Base-by-base conservation (phyloP, 768 basidiomycete genomes). In the Multifurca ochricompacta region DNA sequence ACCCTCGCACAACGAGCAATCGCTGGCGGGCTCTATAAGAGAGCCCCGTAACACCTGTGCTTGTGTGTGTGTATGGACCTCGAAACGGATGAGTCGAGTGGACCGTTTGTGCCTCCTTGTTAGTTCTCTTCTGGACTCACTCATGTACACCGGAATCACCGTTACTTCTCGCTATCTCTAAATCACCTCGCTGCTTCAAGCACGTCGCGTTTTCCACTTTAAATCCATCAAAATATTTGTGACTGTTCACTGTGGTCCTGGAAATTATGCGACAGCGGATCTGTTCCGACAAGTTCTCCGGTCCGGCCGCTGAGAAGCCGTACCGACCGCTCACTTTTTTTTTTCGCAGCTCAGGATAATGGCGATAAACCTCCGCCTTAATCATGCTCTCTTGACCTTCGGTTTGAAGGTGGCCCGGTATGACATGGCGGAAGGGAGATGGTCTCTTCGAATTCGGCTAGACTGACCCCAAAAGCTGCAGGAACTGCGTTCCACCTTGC, bases 111-210 rank as follows among this genome's bases (percentile, higher is more conserved):
- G 48, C 48, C 54, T 32, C 35, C 48, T 56, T 57, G 56, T 57
- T 57, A 57, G 49, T 46, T 57, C 45, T 47, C 32, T 57, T 52
- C 56, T 57, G 56, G 45, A 51, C 43, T 42, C 55, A 56, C 50
- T 21, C 50, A 47, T 57, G 51, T 52, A 52, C 25, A 52, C 56
- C 45, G 56, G 56, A 51, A 56, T 51, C 44, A 37, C 55, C 56
- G 51, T 57, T 57, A 57, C 56, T 50, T 56, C 56, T 52, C 51
- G 45, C 56, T 57, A 47, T 57, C 45, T 51, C 56, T 57, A 52
- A 40, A 52, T 42, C 56, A 48, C 28, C 44, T 42, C 55, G 43
- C 54, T 45, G 49, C 49, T 39, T 56, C 44, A 44, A 49, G 49
- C 54, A 41, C 49, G 11, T 56, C 54, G 43, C 54, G 14, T 45